A percentile compares a stretch with the other conserved stretches of the same genome.
Conservation (phyloP, 2,329 filamentous ascomycete species). For the Cercospora janseana region DNA sequence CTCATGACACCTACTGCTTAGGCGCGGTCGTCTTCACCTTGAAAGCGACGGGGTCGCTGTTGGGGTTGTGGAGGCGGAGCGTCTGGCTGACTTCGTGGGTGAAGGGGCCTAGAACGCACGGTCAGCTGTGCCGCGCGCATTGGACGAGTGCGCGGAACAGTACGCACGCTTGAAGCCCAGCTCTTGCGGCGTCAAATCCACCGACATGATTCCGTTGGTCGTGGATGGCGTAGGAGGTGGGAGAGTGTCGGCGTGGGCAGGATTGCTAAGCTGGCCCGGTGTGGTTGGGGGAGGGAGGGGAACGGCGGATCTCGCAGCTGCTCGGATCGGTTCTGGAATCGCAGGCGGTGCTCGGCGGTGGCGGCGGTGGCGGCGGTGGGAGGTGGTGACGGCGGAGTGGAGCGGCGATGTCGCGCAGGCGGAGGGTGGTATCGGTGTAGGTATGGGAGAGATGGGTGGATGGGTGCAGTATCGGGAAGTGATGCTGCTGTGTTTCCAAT, state of each 20-base stretch:
- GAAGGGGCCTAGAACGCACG: slow-evolving; percentile 55
- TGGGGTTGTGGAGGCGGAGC: slow-evolving; percentile 58
- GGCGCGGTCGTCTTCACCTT: slow-evolving; percentile 98
- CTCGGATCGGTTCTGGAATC: not conserved
- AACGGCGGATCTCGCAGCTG: not conserved
- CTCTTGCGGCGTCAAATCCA: slow-evolving; percentile 88
- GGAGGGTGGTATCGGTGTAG: not conserved
- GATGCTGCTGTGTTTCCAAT: too few species aligned
- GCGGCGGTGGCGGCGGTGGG: not conserved
- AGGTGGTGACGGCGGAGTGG: slow-evolving; percentile 3
- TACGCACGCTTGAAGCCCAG: slow-evolving; percentile 87
- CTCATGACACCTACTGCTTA: slow-evolving; percentile 75
- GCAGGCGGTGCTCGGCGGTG: not conserved
- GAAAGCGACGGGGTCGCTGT: slow-evolving; percentile 60
- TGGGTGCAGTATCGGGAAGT: not conserved
- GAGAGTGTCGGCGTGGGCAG: not conserved
- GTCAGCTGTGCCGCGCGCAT: slow-evolving; percentile 18
- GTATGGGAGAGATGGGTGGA: not conserved
- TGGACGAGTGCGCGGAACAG: slow-evolving; percentile 3
- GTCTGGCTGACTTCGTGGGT: slow-evolving; percentile 63
- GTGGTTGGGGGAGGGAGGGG: slow-evolving; percentile 8
- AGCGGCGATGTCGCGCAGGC: not conserved
- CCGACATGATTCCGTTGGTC: slow-evolving; percentile 67
- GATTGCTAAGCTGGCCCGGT: slow-evolving; percentile 12
- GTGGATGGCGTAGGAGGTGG: slow-evolving; percentile 10